These are phyloP conservation scores for Blastomyces emzantsi DNA, from an alignment of 2,329 filamentous ascomycete genomes.

Conservation along the genomic window DNA sequence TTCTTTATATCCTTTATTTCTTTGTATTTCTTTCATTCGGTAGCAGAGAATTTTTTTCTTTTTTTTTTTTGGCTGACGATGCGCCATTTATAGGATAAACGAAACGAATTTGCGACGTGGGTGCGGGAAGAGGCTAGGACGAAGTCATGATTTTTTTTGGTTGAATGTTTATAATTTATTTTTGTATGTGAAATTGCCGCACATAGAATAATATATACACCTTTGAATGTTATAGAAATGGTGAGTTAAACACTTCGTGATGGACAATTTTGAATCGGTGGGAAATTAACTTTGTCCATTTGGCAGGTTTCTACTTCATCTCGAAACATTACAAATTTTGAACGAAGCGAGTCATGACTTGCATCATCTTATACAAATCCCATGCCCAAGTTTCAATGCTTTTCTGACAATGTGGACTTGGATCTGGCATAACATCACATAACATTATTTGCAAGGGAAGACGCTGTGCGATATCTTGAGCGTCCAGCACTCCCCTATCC, in stretches of 20 bases:
- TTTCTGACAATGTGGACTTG: neutral
- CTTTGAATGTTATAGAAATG: neutral
- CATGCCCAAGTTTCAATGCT: neutral
- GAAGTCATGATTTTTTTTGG: conserved; percentile 15
- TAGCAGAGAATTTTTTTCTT: conserved; percentile 14
- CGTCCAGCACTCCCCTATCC: neutral
- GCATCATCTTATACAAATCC: neutral
- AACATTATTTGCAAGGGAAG: neutral
- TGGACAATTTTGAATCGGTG: neutral
- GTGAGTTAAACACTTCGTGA: neutral
- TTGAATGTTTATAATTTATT: neutral
- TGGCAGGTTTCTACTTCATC: neutral
- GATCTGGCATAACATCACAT: neutral
- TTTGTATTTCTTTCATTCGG: conserved; percentile 2
- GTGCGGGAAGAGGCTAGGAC: conserved; percentile 37
- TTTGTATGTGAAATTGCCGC: neutral
- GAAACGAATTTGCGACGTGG: conserved; percentile 72
- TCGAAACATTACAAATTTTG: neutral
- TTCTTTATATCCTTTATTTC: conserved; percentile 7
- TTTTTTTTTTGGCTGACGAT: conserved; percentile 11
- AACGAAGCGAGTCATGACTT: neutral
- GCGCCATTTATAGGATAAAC: conserved; percentile 42
- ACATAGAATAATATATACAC: neutral
- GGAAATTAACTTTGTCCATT: neutral
- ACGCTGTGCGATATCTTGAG: neutral